A percentile compares a stretch with the other conserved stretches of the same genome.
Conservation (phyloP, 2,329 filamentous ascomycete genomes). For the Pyrenochaeta sp. region DNA sequence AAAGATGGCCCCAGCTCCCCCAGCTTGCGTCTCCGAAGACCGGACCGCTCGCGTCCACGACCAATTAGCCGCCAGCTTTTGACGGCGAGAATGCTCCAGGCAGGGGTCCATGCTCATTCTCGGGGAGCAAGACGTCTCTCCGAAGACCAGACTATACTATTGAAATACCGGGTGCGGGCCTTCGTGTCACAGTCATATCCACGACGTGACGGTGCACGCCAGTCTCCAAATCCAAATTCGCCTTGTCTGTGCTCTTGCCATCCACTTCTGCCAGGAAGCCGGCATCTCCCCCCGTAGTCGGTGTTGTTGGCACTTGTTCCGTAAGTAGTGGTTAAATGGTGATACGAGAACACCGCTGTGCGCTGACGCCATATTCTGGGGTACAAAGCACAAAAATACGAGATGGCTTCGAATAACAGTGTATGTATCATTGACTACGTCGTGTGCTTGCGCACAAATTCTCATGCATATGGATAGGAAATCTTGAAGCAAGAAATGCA, state of each 20-base stretch:
- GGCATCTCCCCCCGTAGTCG: no score
- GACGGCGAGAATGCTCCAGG: constrained; percentile 6
- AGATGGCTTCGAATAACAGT: no score
- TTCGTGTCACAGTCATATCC: constrained; percentile 16
- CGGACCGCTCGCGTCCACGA: constrained; percentile 5
- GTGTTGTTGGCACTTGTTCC: no score
- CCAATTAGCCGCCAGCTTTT: constrained; percentile 11
- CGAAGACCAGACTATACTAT: constrained; percentile 12
- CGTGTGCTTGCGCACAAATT: neutral
- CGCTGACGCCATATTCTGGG: constrained; percentile 3
- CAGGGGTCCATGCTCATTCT: constrained; percentile 14
- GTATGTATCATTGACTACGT: no score
- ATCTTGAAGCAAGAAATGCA: constrained; percentile 8
- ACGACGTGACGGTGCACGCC: constrained; percentile 3
- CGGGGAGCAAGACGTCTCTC: constrained; percentile 29
- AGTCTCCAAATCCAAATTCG: neutral
- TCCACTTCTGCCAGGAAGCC: no score
- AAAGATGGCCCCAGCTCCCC: constrained; percentile 19
- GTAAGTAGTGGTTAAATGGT: neutral
- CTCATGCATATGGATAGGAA: constrained; percentile 7
- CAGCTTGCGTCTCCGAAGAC: constrained; percentile 19
- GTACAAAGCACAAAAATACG: constrained; percentile 1
- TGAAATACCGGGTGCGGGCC: neutral
- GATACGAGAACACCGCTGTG: neutral
- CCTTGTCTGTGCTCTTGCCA: no score